Base-by-base conservation (phyloP, 179 eudicot species). In the Pouteria campechiana region DNA sequence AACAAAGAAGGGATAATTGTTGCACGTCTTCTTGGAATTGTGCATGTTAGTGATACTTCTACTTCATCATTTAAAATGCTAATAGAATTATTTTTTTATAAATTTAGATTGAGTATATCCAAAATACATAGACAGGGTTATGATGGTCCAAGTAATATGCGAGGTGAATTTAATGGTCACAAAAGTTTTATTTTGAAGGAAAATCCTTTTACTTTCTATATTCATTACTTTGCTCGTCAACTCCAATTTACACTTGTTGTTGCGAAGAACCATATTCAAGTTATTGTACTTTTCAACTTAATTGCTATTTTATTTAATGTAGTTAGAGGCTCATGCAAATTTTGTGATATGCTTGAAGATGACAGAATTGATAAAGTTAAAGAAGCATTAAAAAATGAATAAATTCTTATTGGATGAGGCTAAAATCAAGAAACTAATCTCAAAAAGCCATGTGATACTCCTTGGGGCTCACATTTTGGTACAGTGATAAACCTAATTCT, bases 181-280 rank as follows among this genome's bases (percentile, higher is more conserved):
- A 60, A 60, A 15, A 41, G 44, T 15, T 20, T 67, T 8, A 55
- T 40, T 38, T 29, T 55, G 46, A 29, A 5, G 4, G 65, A 59
- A 15, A 58, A 58, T 14, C 7, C 25, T 5, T 39, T 11, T 5
- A 41, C 52, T 7, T 42, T 15, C 37, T 42, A 52, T 50, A 24
- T 57, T 31, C 61, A 65, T 39, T 61, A 41, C 6, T 57, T 61
- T 44, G 53, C 70, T 14, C 60, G 63, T 52, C 57, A 63, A 37
- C 70, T 63, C 30, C 60, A 69, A 15, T 25, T 50, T 0, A 34
- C 52, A 0, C 55, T 64, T 29, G 53, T 59, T 9, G 50, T 53
- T 9, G 46, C 60, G 3, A 61, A 54, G 12, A 52, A 58, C 0
- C 57, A 72, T 33, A 17, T 25, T 0, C 39, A 38, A n/a, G 36